Evolutionary conservation across 2,329 filamentous ascomycete species (phyloP).

Genomic region (Pyricularia grisea): DNA sequence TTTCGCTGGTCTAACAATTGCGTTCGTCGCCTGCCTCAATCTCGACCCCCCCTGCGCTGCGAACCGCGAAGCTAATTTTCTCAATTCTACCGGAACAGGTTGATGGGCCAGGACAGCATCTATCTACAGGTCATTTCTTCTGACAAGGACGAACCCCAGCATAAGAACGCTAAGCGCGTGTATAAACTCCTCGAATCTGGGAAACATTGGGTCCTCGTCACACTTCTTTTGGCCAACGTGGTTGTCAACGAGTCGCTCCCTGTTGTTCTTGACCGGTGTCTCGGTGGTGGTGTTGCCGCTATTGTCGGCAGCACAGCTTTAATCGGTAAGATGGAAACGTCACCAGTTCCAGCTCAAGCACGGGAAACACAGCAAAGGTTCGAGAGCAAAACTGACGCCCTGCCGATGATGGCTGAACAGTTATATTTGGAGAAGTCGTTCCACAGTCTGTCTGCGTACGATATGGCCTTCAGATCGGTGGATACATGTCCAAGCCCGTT

Average conservation of each 20-base stretch:
- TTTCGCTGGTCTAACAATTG: conserved; percentile 90
- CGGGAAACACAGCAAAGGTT: neutral
- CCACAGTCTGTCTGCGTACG: conserved; percentile 95
- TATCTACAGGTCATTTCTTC: conserved; percentile 91
- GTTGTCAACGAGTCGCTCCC: conserved; percentile 96
- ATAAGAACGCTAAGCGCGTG: conserved; percentile 75
- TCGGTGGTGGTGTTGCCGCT: conserved; percentile 90
- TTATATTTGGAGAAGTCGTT: conserved; percentile 95
- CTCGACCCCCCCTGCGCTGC: neutral
- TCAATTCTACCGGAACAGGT: conserved; percentile 19
- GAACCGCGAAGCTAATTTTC: neutral
- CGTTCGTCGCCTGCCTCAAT: conserved; percentile 38
- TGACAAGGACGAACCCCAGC: conserved; percentile 76
- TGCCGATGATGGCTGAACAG: conserved; percentile 32
- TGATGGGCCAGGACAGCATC: conserved; percentile 79
- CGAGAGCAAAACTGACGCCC: neutral
- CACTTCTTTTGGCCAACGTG: conserved; percentile 86
- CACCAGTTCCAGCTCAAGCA: neutral
- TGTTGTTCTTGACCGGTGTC: conserved; percentile 85
- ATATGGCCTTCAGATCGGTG: conserved; percentile 89
- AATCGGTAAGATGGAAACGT: conserved; percentile 57
- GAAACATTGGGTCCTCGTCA: conserved; percentile 98
- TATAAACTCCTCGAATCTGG: conserved; percentile 72
- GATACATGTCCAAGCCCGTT: conserved; percentile 85
- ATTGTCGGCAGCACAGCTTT: conserved; percentile 87